Evolutionary conservation across 2,329 filamentous ascomycete genomes (phyloP).

Genomic region (Thielaviopsis ethacetica): DNA sequence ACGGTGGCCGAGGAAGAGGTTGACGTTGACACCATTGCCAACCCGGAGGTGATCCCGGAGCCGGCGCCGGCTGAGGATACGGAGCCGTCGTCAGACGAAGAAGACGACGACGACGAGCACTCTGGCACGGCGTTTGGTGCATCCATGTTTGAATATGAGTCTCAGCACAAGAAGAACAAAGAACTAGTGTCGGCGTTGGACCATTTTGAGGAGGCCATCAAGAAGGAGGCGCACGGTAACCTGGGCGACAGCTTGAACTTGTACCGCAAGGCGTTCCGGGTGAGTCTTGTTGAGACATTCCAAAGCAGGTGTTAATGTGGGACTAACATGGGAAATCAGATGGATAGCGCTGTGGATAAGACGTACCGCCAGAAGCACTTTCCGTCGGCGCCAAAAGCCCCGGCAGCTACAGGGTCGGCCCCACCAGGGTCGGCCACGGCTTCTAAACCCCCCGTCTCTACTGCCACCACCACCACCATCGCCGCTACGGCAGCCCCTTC

Average conservation of each 20-base stretch:
- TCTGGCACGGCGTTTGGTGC: constrained; percentile 7
- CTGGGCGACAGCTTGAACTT: constrained; percentile 76
- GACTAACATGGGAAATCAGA: constrained; percentile 27
- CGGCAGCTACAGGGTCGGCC: background rate
- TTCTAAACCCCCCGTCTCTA: too few relatives aligned
- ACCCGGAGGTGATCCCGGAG: constrained; percentile 13
- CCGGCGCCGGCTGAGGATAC: constrained; percentile 17
- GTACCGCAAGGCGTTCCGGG: constrained; percentile 81
- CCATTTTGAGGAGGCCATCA: constrained; percentile 81
- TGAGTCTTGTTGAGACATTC: constrained; percentile 22
- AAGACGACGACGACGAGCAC: background rate
- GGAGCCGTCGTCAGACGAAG: constrained; percentile 13
- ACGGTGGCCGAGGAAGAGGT: background rate
- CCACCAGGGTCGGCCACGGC: background rate
- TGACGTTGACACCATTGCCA: constrained; percentile 12
- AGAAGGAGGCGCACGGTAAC: constrained; percentile 70
- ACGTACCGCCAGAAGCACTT: constrained; percentile 87
- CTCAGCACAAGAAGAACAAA: constrained; percentile 13
- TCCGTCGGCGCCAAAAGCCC: constrained; percentile 24
- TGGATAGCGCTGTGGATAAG: constrained; percentile 73
- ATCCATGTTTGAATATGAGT: constrained; percentile 4
- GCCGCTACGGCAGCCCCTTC: constrained; percentile 14
- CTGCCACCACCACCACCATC: constrained; percentile 25
- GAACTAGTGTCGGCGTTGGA: constrained; percentile 67
- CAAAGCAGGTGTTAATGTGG: too few relatives aligned